phyloP scores from a whole-genome alignment of 495 filamentous ascomycete genomes.

The Xylaria scruposa region DNA sequence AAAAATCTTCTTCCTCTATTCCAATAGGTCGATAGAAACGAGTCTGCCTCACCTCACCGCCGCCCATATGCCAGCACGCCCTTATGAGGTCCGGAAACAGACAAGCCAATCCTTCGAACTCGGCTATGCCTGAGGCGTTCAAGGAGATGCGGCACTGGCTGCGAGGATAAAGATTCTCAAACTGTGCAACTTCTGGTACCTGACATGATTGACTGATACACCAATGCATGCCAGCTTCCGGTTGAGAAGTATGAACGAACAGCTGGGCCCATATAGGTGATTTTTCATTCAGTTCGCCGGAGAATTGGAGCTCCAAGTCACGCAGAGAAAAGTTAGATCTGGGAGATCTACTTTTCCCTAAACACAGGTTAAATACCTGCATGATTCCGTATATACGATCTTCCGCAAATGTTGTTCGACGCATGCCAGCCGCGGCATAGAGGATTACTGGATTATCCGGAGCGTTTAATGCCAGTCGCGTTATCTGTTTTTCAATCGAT shows the following conservation, averaged over 20 bases:
- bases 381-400: neutral
- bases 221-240: neutral
- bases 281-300: neutral
- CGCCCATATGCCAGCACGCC: neutral
- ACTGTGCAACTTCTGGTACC: neutral
- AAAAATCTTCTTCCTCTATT: neutral
- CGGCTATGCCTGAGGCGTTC: neutral
- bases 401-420: neutral
- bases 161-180: neutral
- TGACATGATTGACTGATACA: neutral
- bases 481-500: neutral
- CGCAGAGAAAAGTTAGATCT: neutral
- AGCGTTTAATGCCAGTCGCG: neutral
- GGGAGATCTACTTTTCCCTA: neutral
- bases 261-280: neutral
- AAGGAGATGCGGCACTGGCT: neutral
- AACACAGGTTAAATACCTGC: neutral
- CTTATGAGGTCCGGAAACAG: neutral
- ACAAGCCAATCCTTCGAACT: neutral
- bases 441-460: neutral
- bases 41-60: neutral
- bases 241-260: neutral
- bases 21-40: neutral
- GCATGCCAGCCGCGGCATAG: neutral
- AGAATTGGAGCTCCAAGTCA: neutral